Evolutionary conservation across 1,139 yeast genomes (phyloP).

Genomic region (Pichiaceae sp.): DNA sequence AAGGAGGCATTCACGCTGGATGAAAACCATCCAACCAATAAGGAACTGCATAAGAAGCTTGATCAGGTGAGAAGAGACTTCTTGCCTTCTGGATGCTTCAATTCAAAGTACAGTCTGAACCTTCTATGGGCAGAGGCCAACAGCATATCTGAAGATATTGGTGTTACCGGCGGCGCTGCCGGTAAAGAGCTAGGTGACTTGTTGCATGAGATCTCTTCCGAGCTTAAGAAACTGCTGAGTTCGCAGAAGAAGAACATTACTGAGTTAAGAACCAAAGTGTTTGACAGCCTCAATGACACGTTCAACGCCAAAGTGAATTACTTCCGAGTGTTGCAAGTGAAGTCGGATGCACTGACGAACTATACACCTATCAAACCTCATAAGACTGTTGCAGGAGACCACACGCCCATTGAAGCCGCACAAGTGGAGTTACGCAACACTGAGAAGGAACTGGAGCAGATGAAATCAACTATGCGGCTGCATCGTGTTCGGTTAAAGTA

Average conservation of each 20-base stretch:
- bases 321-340: constrained; percentile 73
- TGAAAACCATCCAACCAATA: constrained; percentile 11
- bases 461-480: constrained; percentile 20
- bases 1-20: constrained; percentile 3
- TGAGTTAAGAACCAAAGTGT: constrained; percentile 29
- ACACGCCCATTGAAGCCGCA: constrained; percentile 17
- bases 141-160: constrained; percentile 3
- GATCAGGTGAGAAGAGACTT: constrained; percentile 26
- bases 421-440: constrained; percentile 11
- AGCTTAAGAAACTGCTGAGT: constrained; percentile 16
- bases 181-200: constrained; percentile 5
- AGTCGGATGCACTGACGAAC: constrained; percentile 66
- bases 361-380: constrained; percentile 19
- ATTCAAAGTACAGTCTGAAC: constrained; percentile 11
- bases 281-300: constrained; percentile 49
- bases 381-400: constrained; percentile 1
- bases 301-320: constrained; percentile 76
- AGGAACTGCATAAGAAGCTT: constrained; percentile 21
- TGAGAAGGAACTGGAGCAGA: constrained; percentile 8
- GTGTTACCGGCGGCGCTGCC: constrained; percentile 6
- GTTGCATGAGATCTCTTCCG: constrained; percentile 8
- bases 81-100: constrained; percentile 25
- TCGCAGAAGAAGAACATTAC: constrained; percentile 15
- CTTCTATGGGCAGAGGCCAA: constrained; percentile 6
- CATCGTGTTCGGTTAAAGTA: constrained; percentile 53